These are phyloP conservation scores for Tieghemiomyces parasiticus DNA, from an alignment of 192 early-diverging fungal genomes.

Conservation along the genomic window DNA sequence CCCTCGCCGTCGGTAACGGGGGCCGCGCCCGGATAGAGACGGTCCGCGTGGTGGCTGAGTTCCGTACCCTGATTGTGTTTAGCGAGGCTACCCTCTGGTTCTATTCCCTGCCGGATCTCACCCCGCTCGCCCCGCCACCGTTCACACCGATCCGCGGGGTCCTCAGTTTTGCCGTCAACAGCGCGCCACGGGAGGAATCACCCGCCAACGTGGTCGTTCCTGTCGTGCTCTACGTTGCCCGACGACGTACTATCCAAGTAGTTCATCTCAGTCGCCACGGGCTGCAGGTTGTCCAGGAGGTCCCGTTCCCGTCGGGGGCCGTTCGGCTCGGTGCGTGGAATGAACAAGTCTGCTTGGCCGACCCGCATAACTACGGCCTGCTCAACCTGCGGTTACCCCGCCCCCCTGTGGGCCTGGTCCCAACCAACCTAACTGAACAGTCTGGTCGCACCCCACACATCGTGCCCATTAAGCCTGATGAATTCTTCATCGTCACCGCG, in stretches of 20 bases:
- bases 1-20: not conserved
- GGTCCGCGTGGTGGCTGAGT: not conserved
- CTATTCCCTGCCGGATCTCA: not conserved
- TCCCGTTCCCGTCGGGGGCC: not conserved
- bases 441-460: not conserved
- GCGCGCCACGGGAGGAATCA: not conserved
- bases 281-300: not conserved
- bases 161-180: not conserved
- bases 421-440: not conserved
- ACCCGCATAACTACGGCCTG: not conserved
- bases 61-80: not conserved
- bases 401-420: not conserved
- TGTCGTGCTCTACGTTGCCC: not conserved
- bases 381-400: not conserved
- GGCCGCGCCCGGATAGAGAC: not conserved
- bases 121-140: not conserved
- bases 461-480: not conserved
- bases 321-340: not conserved
- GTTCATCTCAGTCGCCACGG: not conserved
- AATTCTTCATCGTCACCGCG: not conserved
- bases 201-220: not conserved
- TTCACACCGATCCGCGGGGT: slow-evolving; percentile 3
- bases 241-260: not conserved
- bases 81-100: slow-evolving; percentile 4
- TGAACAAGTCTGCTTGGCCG: not conserved